Conservation (phyloP, 1,284 basidiomycete genomes). For the Athelia sp. region DNA sequence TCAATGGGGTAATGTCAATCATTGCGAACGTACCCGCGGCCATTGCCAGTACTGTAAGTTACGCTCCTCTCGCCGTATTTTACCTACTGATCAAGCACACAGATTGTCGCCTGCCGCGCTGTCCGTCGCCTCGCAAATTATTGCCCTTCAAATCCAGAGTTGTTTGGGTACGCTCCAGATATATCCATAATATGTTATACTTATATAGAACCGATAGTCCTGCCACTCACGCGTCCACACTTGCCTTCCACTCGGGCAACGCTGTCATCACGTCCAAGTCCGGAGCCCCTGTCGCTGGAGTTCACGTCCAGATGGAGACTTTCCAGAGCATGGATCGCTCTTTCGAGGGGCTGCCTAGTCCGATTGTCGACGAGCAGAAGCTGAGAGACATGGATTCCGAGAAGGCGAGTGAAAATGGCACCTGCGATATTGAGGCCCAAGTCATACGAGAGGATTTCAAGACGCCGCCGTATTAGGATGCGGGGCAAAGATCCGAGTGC, state of each 20-base stretch:
- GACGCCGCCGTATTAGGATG: not conserved
- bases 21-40: conserved; percentile 72
- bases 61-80: not conserved
- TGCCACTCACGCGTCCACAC: conserved; percentile 32
- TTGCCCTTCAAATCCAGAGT: conserved; percentile 42
- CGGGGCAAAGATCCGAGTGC: no score
- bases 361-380: not conserved
- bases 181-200: no score
- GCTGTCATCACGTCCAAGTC: conserved; percentile 13
- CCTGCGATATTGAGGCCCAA: not conserved
- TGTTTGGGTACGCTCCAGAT: conserved; percentile 43
- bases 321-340: conserved; percentile 33
- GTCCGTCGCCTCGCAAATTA: conserved; percentile 65
- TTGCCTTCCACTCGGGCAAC: conserved; percentile 37
- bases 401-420: not conserved
- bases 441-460: not conserved
- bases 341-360: not conserved
- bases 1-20: conserved; percentile 72
- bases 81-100: not conserved
- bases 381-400: not conserved
- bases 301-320: conserved; percentile 56
- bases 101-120: conserved; percentile 70
- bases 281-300: conserved; percentile 30
- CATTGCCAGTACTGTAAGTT: conserved; percentile 55
- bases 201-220: conserved; percentile 18